Evolutionary conservation across 163 green algal species (phyloP), one percentile per base, ranked within the genome.

Genomic region (Scenedesmus sp.): DNA sequence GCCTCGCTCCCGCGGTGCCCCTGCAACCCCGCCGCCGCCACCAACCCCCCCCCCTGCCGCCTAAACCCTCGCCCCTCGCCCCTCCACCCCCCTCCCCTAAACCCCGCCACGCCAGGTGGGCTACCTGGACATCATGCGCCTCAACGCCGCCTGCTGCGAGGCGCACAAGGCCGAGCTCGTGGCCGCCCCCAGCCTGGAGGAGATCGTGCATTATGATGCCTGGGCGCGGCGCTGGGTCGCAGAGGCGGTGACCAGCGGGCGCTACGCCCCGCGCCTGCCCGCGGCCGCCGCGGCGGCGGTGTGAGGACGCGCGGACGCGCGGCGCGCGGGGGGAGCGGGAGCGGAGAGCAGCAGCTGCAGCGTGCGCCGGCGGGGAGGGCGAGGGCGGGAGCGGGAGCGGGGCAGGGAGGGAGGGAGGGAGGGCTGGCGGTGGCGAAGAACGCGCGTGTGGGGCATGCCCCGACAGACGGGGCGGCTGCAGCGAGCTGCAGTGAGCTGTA

Each of bases 151-250:
- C 24, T 92, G 87, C 63, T 98, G 95, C 82, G 95, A 98, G 58
- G 87, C 86, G 31, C 96, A 99, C 85, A 87, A 92, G 84, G 60
- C 63, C 15, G 92, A 98, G 28, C 80, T 96, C 42, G 69, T 95
- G 31, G 73, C 73, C 33, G 63, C 54, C 17, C 96, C 96, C 18
- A 86, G 71, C 29, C 89, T 99, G 57, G 95, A 99, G 45, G 90
- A 98, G 36, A 99, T 99, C 79, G 89, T 99, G 24, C 89, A 98
- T 75, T 98, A 91, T 75, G 96, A 99, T 83, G 71, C 87, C 36
- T 99, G 95, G 96, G 96, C 96, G 13, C 86, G 96, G 2, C 57
- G 83, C 10, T 93, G 91, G 84, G 94, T 97, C 36, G 85, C 82
- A 60, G 84, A 95, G 56, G 42, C 75, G 22, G 89, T 96, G 4